phyloP scores from a whole-genome alignment of 192 early-diverging fungal genomes.

The Gryganskiella cystojenkinii region DNA sequence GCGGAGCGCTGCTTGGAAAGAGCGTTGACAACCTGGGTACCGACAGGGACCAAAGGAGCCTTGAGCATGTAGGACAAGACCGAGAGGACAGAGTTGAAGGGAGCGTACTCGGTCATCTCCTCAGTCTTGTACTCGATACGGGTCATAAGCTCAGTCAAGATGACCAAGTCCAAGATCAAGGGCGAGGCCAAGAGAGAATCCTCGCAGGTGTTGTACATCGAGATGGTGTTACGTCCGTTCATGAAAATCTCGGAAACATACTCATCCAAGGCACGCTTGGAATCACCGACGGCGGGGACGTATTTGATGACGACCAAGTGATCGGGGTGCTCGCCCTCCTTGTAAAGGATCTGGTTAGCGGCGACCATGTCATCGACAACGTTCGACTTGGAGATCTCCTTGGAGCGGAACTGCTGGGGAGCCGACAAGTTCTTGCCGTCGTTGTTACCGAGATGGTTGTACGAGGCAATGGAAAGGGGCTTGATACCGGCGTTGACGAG shows the following conservation, averaged over 20 bases:
- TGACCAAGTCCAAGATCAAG: conserved; percentile 95
- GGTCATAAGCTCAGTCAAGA: conserved; percentile 97
- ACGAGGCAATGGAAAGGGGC: conserved; percentile 94
- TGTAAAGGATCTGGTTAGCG: conserved; percentile 93
- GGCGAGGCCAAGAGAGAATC: conserved; percentile 98
- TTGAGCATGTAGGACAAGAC: conserved; percentile 95
- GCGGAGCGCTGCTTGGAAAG: conserved; percentile 94
- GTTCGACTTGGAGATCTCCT: conserved; percentile 99
- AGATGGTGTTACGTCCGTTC: conserved; percentile 95
- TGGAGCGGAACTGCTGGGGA: conserved; percentile 97
- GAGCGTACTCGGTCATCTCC: conserved; percentile 77
- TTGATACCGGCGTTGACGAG: conserved; percentile 99
- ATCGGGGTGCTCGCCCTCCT: conserved; percentile 75
- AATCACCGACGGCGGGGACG: conserved; percentile 95
- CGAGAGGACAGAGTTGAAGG: conserved; percentile 96
- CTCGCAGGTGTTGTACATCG: conserved; percentile 99
- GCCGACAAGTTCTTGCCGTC: conserved; percentile 98
- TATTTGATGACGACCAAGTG: conserved; percentile 99
- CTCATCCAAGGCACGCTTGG: conserved; percentile 98
- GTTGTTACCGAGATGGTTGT: conserved; percentile 99
- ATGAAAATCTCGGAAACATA: conserved; percentile 99
- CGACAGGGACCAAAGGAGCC: conserved; percentile 93
- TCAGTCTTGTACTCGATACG: conserved; percentile 91
- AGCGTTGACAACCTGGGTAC: conserved; percentile 97
- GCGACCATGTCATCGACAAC: conserved; percentile 99